Evolutionary conservation across 306 rosid species (phyloP), one percentile per base, ranked within the genome.

Genomic region (Argentina anserina): DNA sequence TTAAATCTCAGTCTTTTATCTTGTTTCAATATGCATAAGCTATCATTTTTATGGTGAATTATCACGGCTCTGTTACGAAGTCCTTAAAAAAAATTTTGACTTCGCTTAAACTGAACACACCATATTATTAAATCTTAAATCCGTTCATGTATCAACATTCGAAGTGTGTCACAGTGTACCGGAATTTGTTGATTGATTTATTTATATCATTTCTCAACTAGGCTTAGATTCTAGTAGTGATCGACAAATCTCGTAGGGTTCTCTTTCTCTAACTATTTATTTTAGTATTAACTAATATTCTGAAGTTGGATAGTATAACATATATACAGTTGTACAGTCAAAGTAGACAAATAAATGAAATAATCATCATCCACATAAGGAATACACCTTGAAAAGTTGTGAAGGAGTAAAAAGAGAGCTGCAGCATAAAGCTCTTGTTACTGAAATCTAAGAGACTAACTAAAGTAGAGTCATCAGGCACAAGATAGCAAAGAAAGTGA

Each of bases 381-480:
- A 75, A 79, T 65, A 60, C 40, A 79, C 77, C 78, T 69, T 69
- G 65, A 45, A 73, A 78, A 80, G 78, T 23, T 40, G 42, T 29
- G 31, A 50, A 50, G 77, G 73, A 25, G 9, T 59, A 67, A 43
- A 77, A 71, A 80, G 77, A 80, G 70, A 59, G 29, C 45, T 46
- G 29, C 45, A 29, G 43, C 56, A 70, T 47, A 33, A 47, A 73
- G 82, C 87, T 89, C 84, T 85, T 79, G 85, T 87, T 90, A 84
- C 90, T 89, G 92, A 90, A 90, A 84, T 87, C 92, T 87, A 87
- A 85, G 92, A 84, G 85, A 71, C 49, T 78, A 86, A 83, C 80
- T 83, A 89, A 89, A 87, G 90, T 76, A n/a, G 80, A 49, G 85
- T 79, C 80, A 86, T 77, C 82, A 74, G 65, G 21, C n/a, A 58